Percentiles rank a stretch among this genome's conserved stretches.
These are phyloP conservation scores for Arthrobotrys conoides DNA, from an alignment of 2,329 filamentous ascomycete genomes.

Conservation along the genomic window DNA sequence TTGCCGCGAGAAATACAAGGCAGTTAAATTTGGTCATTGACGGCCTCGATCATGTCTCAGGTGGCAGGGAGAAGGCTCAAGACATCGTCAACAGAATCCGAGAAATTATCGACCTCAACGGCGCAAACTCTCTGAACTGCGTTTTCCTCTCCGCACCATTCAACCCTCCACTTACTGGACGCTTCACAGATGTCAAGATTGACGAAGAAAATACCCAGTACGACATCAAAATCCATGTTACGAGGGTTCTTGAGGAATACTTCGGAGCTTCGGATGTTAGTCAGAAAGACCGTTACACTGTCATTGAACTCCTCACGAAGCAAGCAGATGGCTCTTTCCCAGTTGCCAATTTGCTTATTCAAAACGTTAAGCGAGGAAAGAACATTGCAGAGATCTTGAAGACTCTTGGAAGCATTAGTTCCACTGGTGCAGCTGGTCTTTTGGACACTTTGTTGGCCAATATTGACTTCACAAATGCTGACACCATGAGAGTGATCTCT, in stretches of 20 bases:
- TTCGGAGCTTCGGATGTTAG: constrained; percentile 31
- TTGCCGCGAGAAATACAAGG: constrained; percentile 33
- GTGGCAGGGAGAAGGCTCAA: constrained; percentile 34
- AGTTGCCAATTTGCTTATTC: constrained; percentile 48
- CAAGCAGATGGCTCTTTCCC: constrained; percentile 45
- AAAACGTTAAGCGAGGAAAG: constrained; percentile 45
- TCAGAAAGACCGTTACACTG: constrained; percentile 27
- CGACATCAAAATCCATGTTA: constrained; percentile 45
- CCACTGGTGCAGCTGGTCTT: constrained; percentile 41
- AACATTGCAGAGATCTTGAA: constrained; percentile 49
- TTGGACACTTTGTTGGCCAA: constrained; percentile 39
- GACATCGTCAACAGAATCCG: constrained; percentile 40
- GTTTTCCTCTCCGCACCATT: constrained; percentile 36
- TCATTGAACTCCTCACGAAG: constrained; percentile 48
- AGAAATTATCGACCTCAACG: constrained; percentile 43
- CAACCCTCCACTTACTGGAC: constrained; percentile 1
- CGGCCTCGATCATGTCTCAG: constrained; percentile 35
- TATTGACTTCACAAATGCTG: constrained; percentile 37
- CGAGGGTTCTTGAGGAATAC: constrained; percentile 30
- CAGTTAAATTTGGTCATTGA: constrained; percentile 52
- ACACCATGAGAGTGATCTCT: constrained; percentile 45
- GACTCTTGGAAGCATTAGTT: constrained; percentile 31
- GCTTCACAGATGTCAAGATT: constrained; percentile 32
- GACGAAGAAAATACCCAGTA: constrained; percentile 44
- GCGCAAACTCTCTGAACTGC: constrained; percentile 44